A percentile compares a stretch with the other conserved stretches of the same genome.
phyloP scores from a whole-genome alignment of 2,329 filamentous ascomycete genomes.

The Colletotrichum zoysiae region DNA sequence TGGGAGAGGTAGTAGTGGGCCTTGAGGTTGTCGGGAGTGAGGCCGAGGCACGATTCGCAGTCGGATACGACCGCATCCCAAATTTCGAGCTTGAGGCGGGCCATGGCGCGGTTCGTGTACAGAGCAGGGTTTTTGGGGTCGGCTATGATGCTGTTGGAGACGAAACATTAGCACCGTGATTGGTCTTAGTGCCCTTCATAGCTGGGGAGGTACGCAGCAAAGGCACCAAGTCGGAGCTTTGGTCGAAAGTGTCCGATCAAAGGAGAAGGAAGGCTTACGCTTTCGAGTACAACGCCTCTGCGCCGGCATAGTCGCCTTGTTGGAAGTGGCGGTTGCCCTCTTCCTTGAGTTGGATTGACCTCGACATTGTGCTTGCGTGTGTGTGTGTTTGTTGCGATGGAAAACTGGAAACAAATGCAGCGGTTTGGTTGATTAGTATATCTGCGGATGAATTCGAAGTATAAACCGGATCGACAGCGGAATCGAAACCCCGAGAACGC shows the following conservation, averaged over 20 bases:
- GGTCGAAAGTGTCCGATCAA: background rate
- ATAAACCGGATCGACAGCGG: background rate
- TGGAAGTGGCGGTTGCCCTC: slow-evolving; percentile 76
- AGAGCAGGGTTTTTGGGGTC: slow-evolving; percentile 83
- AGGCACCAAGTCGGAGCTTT: background rate
- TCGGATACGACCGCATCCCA: slow-evolving; percentile 84
- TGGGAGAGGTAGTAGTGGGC: slow-evolving; percentile 86
- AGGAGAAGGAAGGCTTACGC: slow-evolving; percentile 63
- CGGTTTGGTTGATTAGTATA: background rate
- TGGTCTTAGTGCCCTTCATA: background rate
- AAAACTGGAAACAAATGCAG: background rate
- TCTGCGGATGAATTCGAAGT: background rate
- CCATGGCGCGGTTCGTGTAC: slow-evolving; percentile 91
- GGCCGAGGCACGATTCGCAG: slow-evolving; percentile 79
- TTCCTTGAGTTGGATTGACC: slow-evolving; percentile 61
- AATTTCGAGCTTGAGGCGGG: slow-evolving; percentile 78
- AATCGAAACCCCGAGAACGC: background rate
- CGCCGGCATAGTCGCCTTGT: slow-evolving; percentile 72
- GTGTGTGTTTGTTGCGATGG: background rate
- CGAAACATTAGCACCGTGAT: slow-evolving; percentile 6
- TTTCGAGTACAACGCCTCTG: slow-evolving; percentile 79
- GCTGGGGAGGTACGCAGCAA: background rate
- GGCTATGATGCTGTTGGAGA: slow-evolving; percentile 73
- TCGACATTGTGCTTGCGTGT: slow-evolving; percentile 41
- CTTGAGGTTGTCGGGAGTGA: slow-evolving; percentile 79